Evolutionary conservation across 768 basidiomycete species (phyloP).

Genomic region (Lyophyllum shimeji): DNA sequence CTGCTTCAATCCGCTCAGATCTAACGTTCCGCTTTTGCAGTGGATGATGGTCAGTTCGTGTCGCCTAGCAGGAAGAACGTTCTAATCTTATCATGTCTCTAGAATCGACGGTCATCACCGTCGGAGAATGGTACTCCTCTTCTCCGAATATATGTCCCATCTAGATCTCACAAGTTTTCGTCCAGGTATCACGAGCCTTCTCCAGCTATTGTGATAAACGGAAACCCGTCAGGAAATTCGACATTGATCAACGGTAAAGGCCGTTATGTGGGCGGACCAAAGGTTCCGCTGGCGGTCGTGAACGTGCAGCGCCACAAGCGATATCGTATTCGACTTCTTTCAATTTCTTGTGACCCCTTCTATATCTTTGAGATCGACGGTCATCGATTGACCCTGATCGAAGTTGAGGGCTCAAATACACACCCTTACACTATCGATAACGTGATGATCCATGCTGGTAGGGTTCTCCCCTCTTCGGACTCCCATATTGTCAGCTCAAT

Average conservation of each 20-base stretch:
- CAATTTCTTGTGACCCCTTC: slow-evolving; percentile 3
- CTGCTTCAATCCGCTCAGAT: background rate
- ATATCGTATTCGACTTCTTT: slow-evolving; percentile 1
- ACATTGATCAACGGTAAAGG: slow-evolving; percentile 2
- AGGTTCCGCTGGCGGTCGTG: background rate
- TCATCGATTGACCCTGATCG: slow-evolving; percentile 32
- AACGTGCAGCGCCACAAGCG: background rate
- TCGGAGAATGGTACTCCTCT: background rate
- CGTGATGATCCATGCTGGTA: slow-evolving; percentile 28
- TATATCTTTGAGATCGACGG: background rate
- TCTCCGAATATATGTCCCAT: background rate
- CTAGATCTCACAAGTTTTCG: background rate
- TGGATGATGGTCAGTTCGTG: background rate
- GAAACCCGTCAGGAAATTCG: background rate
- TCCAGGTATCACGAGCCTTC: background rate
- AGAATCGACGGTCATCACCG: background rate
- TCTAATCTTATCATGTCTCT: too few relatives aligned
- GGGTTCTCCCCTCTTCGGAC: background rate
- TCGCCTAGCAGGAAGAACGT: background rate
- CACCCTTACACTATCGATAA: slow-evolving; percentile 33
- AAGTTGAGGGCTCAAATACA: slow-evolving; percentile 33
- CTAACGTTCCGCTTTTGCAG: background rate
- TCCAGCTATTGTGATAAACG: background rate
- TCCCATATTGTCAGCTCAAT: background rate
- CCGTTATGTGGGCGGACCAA: background rate